Conservation (phyloP, 345 rosid species). For the Eucalyptus lansdowneana region DNA sequence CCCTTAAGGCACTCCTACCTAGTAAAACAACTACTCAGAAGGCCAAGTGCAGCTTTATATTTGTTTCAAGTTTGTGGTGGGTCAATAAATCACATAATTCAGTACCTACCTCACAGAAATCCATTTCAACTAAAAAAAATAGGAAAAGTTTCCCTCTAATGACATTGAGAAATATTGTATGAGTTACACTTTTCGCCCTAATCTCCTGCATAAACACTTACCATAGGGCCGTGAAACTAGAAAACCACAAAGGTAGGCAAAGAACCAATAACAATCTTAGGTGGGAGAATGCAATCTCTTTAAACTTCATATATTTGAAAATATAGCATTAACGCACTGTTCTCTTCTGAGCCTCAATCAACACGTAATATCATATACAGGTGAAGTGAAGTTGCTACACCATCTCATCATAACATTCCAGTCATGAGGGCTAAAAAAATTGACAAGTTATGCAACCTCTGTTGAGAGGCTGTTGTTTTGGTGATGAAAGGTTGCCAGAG, state of each 20-base stretch:
- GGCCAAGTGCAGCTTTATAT: not conserved
- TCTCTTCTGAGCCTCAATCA: not conserved
- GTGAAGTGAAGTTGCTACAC: not conserved
- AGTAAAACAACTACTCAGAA: not conserved
- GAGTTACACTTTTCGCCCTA: not conserved
- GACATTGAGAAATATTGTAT: not conserved
- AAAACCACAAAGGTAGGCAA: not conserved
- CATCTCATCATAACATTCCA: not conserved
- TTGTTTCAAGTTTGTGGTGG: not conserved
- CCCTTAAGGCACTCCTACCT: not conserved
- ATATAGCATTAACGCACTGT: not conserved
- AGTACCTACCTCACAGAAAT: not conserved
- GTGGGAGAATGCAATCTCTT: not conserved
- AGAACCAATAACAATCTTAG: not conserved
- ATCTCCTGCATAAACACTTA: not conserved
- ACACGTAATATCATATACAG: not conserved
- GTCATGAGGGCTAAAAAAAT: not conserved
- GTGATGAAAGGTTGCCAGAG: conserved; percentile 18
- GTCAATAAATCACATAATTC: not conserved
- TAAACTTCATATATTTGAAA: not conserved
- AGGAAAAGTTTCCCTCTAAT: not conserved
- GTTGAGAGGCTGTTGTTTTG: conserved; percentile 34
- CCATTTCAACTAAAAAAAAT: not conserved
- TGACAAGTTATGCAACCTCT: conserved; percentile 12
- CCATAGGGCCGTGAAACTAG: not conserved